These are phyloP conservation scores for Penicillium sp. DNA, from an alignment of 2,329 filamentous ascomycete species.

Conservation along the genomic window DNA sequence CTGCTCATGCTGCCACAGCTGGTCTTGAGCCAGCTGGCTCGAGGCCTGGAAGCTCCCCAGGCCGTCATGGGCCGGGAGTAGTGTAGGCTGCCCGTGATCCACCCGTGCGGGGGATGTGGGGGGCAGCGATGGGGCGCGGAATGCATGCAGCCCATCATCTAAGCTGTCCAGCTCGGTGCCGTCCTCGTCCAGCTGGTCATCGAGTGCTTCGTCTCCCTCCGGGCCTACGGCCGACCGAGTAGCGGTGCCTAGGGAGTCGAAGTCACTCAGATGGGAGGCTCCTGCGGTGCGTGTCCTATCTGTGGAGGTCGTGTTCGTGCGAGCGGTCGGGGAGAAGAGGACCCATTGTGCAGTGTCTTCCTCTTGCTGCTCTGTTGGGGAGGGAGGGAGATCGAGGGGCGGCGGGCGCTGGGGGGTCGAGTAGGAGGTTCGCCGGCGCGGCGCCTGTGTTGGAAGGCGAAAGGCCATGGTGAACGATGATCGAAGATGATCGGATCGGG, in stretches of 20 bases:
- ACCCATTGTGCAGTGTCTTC: slow-evolving; percentile 93
- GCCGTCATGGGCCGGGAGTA: slow-evolving; percentile 91
- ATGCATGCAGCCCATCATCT: slow-evolving; percentile 88
- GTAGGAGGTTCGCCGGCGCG: slow-evolving; percentile 40
- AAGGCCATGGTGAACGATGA: slow-evolving; percentile 39
- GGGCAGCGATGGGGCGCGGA: slow-evolving; percentile 66
- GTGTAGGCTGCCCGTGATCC: slow-evolving; percentile 64
- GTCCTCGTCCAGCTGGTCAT: slow-evolving; percentile 60
- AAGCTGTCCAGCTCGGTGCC: slow-evolving; percentile 86
- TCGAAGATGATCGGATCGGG: slow-evolving; percentile 4
- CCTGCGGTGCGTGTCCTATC: slow-evolving; percentile 69
- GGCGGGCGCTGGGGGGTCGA: slow-evolving; percentile 32
- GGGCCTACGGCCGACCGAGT: slow-evolving; percentile 58
- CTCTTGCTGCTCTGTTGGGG: slow-evolving; percentile 48
- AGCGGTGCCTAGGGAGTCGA: slow-evolving; percentile 75
- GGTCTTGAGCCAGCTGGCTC: slow-evolving; percentile 71
- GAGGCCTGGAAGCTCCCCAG: slow-evolving; percentile 79
- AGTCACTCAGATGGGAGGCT: slow-evolving; percentile 75
- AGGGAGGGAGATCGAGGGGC: slow-evolving; percentile 30
- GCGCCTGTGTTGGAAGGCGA: slow-evolving; percentile 41
- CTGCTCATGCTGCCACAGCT: slow-evolving; percentile 85
- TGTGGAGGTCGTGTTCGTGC: slow-evolving; percentile 69
- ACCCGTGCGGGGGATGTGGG: slow-evolving; percentile 47
- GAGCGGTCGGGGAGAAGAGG: slow-evolving; percentile 81
- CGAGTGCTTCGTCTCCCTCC: slow-evolving; percentile 56